Evolutionary conservation across 495 filamentous ascomycete species (phyloP).

Genomic region (Letharia lupina): DNA sequence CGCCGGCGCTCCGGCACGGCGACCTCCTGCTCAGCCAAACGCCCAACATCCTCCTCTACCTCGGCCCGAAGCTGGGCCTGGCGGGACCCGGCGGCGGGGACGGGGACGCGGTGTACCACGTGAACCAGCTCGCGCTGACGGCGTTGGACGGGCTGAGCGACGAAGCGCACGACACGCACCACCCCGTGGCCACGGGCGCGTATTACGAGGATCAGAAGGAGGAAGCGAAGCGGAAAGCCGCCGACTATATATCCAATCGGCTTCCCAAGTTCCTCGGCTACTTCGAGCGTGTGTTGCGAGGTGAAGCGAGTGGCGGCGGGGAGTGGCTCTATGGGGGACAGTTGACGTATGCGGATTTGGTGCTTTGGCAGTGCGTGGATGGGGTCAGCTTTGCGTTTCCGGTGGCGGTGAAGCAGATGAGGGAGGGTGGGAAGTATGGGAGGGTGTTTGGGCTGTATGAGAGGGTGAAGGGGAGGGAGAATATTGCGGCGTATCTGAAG

Average conservation of each 20-base stretch:
- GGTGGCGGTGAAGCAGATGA: conserved; percentile 42
- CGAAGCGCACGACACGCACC: conserved; percentile 60
- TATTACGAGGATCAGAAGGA: conserved; percentile 64
- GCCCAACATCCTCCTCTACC: conserved; percentile 55
- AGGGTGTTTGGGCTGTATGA: conserved; percentile 49
- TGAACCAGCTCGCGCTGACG: conserved; percentile 52
- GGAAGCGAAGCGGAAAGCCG: conserved; percentile 42
- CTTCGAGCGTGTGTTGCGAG: conserved; percentile 52
- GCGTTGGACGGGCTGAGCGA: conserved; percentile 56
- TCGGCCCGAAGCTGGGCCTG: conserved; percentile 47
- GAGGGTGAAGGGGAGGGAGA: conserved; percentile 44
- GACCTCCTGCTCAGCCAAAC: conserved; percentile 54
- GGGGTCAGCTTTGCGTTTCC: conserved; percentile 55
- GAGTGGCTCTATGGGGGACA: conserved; percentile 49
- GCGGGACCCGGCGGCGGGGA: conserved; percentile 38
- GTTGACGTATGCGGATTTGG: conserved; percentile 59
- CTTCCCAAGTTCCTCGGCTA: conserved; percentile 59
- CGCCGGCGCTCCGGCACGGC: conserved; percentile 51
- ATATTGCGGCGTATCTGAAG: conserved; percentile 50
- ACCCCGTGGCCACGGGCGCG: conserved; percentile 45
- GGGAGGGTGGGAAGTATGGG: conserved; percentile 40
- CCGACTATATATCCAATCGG: conserved; percentile 47
- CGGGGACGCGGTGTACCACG: conserved; percentile 37
- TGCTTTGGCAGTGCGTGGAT: conserved; percentile 55
- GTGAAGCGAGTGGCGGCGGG: conserved; percentile 41